These are phyloP conservation scores for Heimioporus sp. DNA, from an alignment of 768 basidiomycete genomes.

Conservation along the genomic window DNA sequence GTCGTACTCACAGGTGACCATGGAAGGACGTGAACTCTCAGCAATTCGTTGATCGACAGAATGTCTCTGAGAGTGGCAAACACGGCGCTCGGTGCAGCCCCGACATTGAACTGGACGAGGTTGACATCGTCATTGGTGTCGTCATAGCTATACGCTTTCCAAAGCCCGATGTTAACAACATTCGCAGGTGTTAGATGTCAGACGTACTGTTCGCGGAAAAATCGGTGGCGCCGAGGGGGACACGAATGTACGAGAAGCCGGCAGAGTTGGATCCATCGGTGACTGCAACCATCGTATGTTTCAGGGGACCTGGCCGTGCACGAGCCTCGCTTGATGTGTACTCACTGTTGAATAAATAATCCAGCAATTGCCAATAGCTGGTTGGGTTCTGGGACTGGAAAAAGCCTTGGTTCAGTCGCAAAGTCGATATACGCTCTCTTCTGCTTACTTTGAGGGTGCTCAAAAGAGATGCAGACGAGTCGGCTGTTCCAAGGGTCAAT, in stretches of 20 bases:
- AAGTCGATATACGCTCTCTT: neutral
- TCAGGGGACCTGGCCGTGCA: neutral
- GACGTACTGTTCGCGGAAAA: conserved; percentile 58
- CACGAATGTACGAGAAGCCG: conserved; percentile 65
- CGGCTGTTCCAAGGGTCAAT: conserved; percentile 42
- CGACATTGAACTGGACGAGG: conserved; percentile 56
- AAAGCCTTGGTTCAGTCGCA: conserved; percentile 1
- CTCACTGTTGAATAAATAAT: conserved; percentile 52
- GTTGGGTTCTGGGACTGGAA: conserved; percentile 46
- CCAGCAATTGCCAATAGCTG: conserved; percentile 59
- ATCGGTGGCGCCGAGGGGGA: conserved; percentile 72
- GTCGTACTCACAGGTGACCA: conserved; percentile 66
- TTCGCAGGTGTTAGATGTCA: neutral
- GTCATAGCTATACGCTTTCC: conserved; percentile 61
- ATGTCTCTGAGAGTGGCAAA: conserved; percentile 68
- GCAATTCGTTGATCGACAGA: conserved; percentile 47
- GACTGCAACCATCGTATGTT: conserved; percentile 27
- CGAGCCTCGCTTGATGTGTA: neutral
- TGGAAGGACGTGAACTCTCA: conserved; percentile 59
- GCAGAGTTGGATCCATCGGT: conserved; percentile 61
- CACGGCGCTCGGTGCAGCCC: conserved; percentile 56
- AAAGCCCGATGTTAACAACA: neutral
- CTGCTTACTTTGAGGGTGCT: conserved; percentile 59
- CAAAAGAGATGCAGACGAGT: conserved; percentile 63
- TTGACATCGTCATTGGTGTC: conserved; percentile 61